These are phyloP conservation scores for Fusarium nelsonii DNA, from an alignment of 2,329 filamentous ascomycete species.

Conservation along the genomic window DNA sequence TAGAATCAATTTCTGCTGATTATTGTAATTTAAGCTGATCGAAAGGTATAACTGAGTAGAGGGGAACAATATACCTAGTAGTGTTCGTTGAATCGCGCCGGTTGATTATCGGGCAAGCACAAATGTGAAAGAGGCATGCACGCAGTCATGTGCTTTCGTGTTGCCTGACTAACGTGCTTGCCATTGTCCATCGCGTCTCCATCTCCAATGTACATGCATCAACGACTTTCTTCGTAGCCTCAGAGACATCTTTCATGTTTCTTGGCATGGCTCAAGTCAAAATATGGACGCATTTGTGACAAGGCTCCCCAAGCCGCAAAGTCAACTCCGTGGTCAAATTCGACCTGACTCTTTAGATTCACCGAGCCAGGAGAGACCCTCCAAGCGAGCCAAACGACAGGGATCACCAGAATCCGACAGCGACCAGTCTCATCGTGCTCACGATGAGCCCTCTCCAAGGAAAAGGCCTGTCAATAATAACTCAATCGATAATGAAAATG, in stretches of 20 bases:
- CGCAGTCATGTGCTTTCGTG: conserved; percentile 58
- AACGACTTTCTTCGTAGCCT: neutral
- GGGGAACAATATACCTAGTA: neutral
- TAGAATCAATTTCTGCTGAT: neutral
- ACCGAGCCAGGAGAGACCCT: conserved; percentile 41
- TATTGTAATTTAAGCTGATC: neutral
- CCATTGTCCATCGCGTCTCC: conserved; percentile 34
- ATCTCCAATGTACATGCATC: conserved; percentile 4
- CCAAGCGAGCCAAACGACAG: conserved; percentile 52
- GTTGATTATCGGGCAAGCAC: conserved; percentile 42
- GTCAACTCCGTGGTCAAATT: conserved; percentile 21
- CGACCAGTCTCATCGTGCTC: conserved; percentile 41
- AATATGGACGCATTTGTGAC: conserved; percentile 57
- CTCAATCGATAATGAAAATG: conserved; percentile 35
- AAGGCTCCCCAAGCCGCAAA: conserved; percentile 45
- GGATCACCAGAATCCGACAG: conserved; percentile 40
- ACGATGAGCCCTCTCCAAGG: conserved; percentile 13
- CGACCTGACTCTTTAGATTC: conserved; percentile 8
- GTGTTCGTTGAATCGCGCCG: conserved; percentile 37
- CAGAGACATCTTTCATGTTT: neutral
- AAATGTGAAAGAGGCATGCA: neutral
- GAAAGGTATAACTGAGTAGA: neutral
- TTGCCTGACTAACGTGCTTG: conserved; percentile 38
- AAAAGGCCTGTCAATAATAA: conserved; percentile 25
- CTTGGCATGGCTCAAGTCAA: conserved; percentile 23